Percentiles rank a stretch among this genome's conserved stretches.
These are phyloP conservation scores for Pseudopyricularia javanii DNA, from an alignment of 2,329 filamentous ascomycete species.

Conservation along the genomic window DNA sequence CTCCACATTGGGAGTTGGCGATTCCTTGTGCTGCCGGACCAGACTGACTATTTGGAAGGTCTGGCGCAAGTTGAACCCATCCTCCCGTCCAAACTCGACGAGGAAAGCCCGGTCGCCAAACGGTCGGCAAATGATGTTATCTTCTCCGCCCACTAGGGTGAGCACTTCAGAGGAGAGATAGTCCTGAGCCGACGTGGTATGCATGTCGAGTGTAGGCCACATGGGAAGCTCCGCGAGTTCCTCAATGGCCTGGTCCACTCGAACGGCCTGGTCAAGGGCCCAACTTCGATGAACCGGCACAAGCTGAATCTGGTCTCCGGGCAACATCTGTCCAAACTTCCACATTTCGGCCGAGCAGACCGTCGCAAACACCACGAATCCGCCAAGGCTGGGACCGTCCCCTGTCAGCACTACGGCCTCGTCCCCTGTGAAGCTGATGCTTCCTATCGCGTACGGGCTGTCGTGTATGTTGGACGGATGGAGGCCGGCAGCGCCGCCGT, in stretches of 20 bases:
- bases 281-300: conserved; percentile 10
- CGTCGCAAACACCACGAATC: conserved; percentile 25
- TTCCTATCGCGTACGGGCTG: conserved; percentile 24
- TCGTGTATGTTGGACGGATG: conserved; percentile 30
- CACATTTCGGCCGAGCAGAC: conserved; percentile 25
- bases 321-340: conserved; percentile 26
- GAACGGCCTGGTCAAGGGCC: neutral
- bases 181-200: neutral
- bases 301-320: conserved; percentile 23
- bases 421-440: conserved; percentile 29
- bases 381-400: conserved; percentile 27
- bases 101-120: conserved; percentile 21
- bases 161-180: neutral
- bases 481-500: conserved; percentile 23
- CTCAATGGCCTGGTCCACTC: neutral
- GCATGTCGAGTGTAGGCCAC: neutral
- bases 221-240: neutral
- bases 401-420: conserved; percentile 23
- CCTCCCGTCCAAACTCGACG: conserved; percentile 17
- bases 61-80: conserved; percentile 17
- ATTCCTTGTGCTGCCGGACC: conserved; percentile 1
- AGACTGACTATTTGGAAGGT: conserved; percentile 19
- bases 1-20: conserved; percentile 15
- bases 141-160: neutral
- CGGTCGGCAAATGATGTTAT: conserved; percentile 12